phyloP scores from a whole-genome alignment of 2,329 filamentous ascomycete genomes.

The Colletotrichum acutatum region DNA sequence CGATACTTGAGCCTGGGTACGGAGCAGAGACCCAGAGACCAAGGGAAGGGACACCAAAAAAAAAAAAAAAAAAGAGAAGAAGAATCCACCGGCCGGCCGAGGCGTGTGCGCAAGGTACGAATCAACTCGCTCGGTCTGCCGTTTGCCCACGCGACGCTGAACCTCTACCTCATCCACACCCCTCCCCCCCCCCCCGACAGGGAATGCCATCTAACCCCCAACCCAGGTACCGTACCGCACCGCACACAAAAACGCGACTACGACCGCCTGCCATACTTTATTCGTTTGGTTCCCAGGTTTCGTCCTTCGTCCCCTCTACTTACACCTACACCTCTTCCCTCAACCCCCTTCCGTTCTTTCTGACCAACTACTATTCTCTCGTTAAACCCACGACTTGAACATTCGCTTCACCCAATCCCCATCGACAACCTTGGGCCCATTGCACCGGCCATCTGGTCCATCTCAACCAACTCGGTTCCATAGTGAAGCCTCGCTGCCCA shows the following conservation, averaged over 20 bases:
- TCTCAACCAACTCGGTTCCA: background rate
- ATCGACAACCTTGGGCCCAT: constrained; percentile 11
- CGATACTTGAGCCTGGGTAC: constrained; percentile 8
- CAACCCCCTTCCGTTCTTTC: constrained; percentile 29
- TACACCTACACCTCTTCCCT: constrained; percentile 29
- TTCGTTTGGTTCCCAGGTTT: constrained; percentile 32
- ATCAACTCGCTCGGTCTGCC: constrained; percentile 36
- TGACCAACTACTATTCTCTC: constrained; percentile 35
- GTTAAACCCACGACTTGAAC: constrained; percentile 12
- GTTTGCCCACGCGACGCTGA: constrained; percentile 34
- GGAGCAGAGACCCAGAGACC: background rate
- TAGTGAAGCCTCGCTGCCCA: constrained; percentile 7
- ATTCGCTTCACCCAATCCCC: constrained; percentile 9
- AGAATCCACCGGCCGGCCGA: constrained; percentile 22
- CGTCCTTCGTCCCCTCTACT: constrained; percentile 29
- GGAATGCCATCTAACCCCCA: constrained; percentile 33
- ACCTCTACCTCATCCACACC: constrained; percentile 12
- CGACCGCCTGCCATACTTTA: constrained; percentile 35
- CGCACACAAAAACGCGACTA: constrained; percentile 34
- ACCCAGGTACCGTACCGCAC: constrained; percentile 17
- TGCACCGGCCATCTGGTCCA: background rate
- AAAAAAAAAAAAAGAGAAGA: background rate
- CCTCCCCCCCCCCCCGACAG: constrained; percentile 21
- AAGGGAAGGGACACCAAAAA: background rate
- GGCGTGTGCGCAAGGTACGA: constrained; percentile 35